Conservation (phyloP, 2,329 filamentous ascomycete species). For the Erysiphe pulchra region DNA sequence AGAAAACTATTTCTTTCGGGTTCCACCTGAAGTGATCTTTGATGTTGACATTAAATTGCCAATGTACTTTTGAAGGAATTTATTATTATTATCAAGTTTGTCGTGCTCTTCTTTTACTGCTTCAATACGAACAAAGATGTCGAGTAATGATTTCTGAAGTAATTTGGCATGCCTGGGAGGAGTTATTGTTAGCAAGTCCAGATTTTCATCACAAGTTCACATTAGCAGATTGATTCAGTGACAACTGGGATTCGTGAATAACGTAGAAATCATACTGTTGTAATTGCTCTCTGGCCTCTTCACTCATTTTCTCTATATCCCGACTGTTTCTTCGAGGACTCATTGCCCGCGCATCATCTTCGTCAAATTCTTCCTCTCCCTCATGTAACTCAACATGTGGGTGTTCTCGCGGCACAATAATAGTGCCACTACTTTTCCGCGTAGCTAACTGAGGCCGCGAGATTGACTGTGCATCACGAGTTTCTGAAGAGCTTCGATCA, state of each 20-base stretch:
- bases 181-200: neutral
- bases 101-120: constrained; percentile 85
- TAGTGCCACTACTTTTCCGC: constrained; percentile 57
- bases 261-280: constrained; percentile 20
- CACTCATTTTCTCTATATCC: constrained; percentile 67
- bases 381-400: constrained; percentile 47
- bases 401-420: constrained; percentile 57
- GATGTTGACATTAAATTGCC: constrained; percentile 81
- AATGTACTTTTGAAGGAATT: constrained; percentile 93
- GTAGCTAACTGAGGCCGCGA: constrained; percentile 40
- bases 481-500: neutral
- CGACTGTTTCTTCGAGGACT: constrained; percentile 76
- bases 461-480: neutral
- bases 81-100: constrained; percentile 91
- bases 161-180: constrained; percentile 56
- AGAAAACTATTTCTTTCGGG: constrained; percentile 7
- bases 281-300: constrained; percentile 47
- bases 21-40: constrained; percentile 32
- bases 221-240: neutral
- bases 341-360: constrained; percentile 81
- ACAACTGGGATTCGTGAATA: neutral
- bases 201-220: too few species aligned
- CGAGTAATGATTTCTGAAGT: constrained; percentile 69
- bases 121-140: constrained; percentile 81
- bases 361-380: constrained; percentile 39